phyloP scores from a whole-genome alignment of 768 basidiomycete species.

The Sarcodon aspratus region DNA sequence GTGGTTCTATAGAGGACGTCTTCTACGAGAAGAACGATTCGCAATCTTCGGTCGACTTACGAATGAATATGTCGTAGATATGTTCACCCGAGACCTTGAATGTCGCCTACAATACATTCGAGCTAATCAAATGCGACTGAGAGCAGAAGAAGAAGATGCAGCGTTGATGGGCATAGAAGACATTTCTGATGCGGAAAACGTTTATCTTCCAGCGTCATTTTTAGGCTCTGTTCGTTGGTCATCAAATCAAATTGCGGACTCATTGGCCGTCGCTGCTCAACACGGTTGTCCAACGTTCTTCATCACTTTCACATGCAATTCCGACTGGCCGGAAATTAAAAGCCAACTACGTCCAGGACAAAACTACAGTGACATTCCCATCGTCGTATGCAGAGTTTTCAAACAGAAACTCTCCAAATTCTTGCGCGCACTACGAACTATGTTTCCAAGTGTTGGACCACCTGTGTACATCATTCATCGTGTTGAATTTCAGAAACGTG shows the following conservation, averaged over 20 bases:
- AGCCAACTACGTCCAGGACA: constrained; percentile 21
- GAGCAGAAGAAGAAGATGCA: constrained; percentile 13
- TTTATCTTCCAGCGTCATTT: constrained; percentile 26
- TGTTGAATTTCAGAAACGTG: constrained; percentile 29
- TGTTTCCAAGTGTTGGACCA: constrained; percentile 21
- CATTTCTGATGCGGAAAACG: constrained; percentile 14
- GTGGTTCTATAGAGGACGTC: constrained; percentile 19
- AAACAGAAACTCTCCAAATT: constrained; percentile 18
- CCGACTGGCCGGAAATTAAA: constrained; percentile 26
- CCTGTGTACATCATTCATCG: constrained; percentile 19
- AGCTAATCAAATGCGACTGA: constrained; percentile 12
- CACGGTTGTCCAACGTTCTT: constrained; percentile 23
- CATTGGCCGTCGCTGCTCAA: constrained; percentile 19
- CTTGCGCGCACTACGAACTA: constrained; percentile 13
- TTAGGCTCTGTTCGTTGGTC: constrained; percentile 24
- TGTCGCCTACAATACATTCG: constrained; percentile 21
- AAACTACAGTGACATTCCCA: constrained; percentile 20
- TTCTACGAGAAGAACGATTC: constrained; percentile 21
- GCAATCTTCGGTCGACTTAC: constrained; percentile 20
- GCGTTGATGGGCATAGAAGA: constrained; percentile 16
- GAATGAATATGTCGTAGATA: constrained; percentile 26
- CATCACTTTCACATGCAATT: constrained; percentile 29
- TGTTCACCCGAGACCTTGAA: constrained; percentile 25
- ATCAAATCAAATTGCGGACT: constrained; percentile 26
- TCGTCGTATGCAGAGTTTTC: constrained; percentile 25